Percentiles rank a stretch among this genome's conserved stretches.
phyloP scores from a whole-genome alignment of 2,329 filamentous ascomycete genomes.

The Thielaviopsis musarum region DNA sequence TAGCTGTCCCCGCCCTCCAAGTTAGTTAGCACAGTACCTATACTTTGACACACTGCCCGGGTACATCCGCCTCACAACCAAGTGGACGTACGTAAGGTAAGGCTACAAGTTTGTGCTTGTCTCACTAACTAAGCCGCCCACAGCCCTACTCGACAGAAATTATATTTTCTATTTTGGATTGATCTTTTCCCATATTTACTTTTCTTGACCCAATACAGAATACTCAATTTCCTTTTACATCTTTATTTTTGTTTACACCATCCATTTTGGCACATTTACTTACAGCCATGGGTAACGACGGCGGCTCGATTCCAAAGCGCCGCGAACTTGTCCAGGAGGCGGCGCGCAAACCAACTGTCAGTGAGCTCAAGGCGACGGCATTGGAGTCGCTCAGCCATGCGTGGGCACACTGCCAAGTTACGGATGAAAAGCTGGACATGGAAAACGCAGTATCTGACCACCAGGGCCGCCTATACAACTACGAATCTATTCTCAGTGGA shows the following conservation, averaged over 20 bases:
- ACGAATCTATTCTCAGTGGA: constrained; percentile 64
- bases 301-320: constrained; percentile 87
- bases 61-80: background rate
- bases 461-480: constrained; percentile 78
- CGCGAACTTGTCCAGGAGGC: constrained; percentile 93
- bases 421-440: constrained; percentile 51
- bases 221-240: background rate
- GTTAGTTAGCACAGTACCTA: background rate
- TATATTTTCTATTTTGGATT: background rate
- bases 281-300: constrained; percentile 87
- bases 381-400: constrained; percentile 72
- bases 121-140: background rate
- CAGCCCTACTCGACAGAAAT: background rate
- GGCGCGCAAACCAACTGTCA: constrained; percentile 62
- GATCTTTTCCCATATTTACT: background rate
- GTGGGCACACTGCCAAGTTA: constrained; percentile 82
- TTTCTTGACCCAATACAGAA: background rate
- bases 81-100: background rate
- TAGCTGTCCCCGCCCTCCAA: background rate
- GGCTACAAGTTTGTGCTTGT: background rate
- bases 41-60: background rate
- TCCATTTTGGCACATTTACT: background rate
- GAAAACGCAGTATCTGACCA: constrained; percentile 71
- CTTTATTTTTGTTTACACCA: background rate
- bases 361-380: constrained; percentile 76